Percentiles rank a stretch among this genome's conserved stretches.
Evolutionary conservation across 129 eudicot genomes (phyloP).

Genomic region (Kitagawia praeruptora): DNA sequence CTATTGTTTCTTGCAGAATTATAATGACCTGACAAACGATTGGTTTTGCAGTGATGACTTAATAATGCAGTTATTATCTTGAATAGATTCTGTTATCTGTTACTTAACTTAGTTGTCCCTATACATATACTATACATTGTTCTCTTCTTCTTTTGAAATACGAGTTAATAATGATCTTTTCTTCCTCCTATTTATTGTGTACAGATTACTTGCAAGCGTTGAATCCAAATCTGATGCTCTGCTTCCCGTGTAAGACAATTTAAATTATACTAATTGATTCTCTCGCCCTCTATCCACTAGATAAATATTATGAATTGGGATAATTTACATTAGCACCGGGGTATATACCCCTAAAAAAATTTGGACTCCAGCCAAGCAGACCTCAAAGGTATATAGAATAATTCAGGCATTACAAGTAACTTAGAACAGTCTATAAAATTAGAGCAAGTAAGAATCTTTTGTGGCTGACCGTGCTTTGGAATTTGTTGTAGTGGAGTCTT

Average conservation of each 20-base stretch:
- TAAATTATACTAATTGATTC: neutral
- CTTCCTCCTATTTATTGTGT: constrained; percentile 3
- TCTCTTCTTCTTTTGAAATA: neutral
- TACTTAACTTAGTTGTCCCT: neutral
- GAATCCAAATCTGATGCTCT: constrained; percentile 73
- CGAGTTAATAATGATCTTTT: neutral
- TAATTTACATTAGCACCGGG: neutral
- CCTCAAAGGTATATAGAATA: neutral
- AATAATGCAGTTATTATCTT: neutral
- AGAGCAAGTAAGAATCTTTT: neutral
- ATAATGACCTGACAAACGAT: neutral
- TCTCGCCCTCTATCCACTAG: neutral
- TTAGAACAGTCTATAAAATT: too few relatives aligned
- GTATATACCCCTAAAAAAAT: neutral
- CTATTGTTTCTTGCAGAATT: neutral
- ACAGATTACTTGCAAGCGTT: constrained; percentile 56
- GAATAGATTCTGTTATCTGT: neutral
- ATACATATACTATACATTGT: neutral
- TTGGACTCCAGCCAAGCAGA: neutral
- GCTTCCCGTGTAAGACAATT: constrained; percentile 60
- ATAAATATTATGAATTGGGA: neutral
- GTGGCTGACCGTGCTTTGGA: neutral
- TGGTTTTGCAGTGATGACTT: neutral
- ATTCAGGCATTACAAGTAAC: neutral
- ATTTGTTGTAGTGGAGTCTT: neutral